Conservation (phyloP, 345 rosid species). For the thale cress (Arabidopsis thaliana) region TAIR10.1 NC_003070.9:25945501-25946000, state of each 20-base stretch:
- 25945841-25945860: constrained; percentile 79
- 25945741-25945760: constrained; percentile 79
- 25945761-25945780: constrained; percentile 51
- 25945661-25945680: constrained; percentile 58
- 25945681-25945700: constrained; percentile 76
- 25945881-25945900: constrained; percentile 71
- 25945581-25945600: neutral
- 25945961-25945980: constrained; percentile 53
- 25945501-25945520: constrained; percentile 87
- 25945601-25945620: constrained; percentile 49
- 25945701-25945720: constrained; percentile 84
- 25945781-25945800: constrained; percentile 61
- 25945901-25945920: constrained; percentile 61
- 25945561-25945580: neutral
- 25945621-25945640: constrained; percentile 52
- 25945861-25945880: constrained; percentile 80
- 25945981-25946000: constrained; percentile 16
- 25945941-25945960: constrained; percentile 66
- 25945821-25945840: constrained; percentile 50
- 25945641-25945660: constrained; percentile 74
- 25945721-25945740: constrained; percentile 60
- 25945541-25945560: constrained; percentile 8
- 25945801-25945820: constrained; percentile 58
- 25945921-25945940: constrained; percentile 58
- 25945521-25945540: constrained; percentile 45